Evolutionary conservation across 495 filamentous ascomycete species (phyloP).

Genomic region (Penicillium tannophilum): DNA sequence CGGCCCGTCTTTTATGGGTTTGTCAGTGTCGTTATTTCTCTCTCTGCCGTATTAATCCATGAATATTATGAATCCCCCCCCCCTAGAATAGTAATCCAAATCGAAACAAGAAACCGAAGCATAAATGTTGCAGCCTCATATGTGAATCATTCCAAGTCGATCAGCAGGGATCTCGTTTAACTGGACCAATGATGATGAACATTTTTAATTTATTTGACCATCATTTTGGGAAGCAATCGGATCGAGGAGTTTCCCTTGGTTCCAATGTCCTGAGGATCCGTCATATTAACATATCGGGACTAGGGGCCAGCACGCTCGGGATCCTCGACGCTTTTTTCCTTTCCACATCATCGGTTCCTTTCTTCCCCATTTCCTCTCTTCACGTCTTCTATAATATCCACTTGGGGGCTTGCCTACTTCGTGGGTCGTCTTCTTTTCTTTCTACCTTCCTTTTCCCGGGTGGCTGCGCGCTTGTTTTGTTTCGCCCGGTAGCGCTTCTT

Average conservation of each 20-base stretch:
- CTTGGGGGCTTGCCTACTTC: too few species aligned
- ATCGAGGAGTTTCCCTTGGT: constrained; percentile 23
- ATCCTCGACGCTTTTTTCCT: constrained; percentile 41
- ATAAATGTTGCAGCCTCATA: not conserved
- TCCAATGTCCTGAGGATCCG: constrained; percentile 44
- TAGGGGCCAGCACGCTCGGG: constrained; percentile 45
- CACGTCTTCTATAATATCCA: constrained; percentile 17
- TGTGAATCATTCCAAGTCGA: not conserved
- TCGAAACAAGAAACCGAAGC: not conserved
- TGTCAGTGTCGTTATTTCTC: not conserved
- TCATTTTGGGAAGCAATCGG: not conserved
- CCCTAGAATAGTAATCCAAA: not conserved
- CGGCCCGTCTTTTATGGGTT: not conserved
- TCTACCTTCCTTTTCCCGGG: constrained; percentile 18
- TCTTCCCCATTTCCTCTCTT: constrained; percentile 19
- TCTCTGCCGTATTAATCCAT: not conserved
- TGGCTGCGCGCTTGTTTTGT: constrained; percentile 26
- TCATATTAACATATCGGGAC: constrained; percentile 54
- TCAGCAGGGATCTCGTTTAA: not conserved
- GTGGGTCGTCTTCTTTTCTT: constrained; percentile 12
- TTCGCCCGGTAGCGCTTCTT: constrained; percentile 18
- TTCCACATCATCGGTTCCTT: constrained; percentile 13
- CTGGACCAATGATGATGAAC: not conserved
- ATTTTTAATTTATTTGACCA: not conserved
- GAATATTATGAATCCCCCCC: not conserved